Percentiles rank a stretch among this genome's conserved stretches.
These are phyloP conservation scores for Cladophialophora psammophila DNA, from an alignment of 2,329 filamentous ascomycete species.

Conservation along the genomic window DNA sequence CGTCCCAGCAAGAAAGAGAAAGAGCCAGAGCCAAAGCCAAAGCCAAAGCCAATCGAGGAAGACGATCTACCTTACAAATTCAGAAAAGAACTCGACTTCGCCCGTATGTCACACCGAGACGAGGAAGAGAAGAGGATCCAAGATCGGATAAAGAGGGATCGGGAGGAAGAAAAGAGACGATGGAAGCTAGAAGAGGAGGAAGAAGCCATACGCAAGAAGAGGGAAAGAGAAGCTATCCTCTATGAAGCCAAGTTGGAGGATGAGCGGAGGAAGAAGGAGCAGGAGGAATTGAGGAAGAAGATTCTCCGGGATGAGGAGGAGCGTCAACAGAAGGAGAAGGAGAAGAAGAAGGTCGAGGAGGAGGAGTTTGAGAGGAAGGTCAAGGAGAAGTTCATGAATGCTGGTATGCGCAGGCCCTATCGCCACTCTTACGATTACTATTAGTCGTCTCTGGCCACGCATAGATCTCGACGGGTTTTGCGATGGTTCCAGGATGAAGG, in stretches of 20 bases:
- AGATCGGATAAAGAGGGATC: conserved; percentile 46
- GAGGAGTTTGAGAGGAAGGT: conserved; percentile 57
- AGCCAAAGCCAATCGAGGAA: conserved; percentile 46
- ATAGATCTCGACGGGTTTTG: neutral
- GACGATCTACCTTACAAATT: conserved; percentile 40
- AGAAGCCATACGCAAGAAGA: conserved; percentile 38
- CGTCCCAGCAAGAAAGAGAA: conserved; percentile 44
- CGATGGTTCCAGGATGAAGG: neutral
- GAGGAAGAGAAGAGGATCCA: conserved; percentile 58
- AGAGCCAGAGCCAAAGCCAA: conserved; percentile 38
- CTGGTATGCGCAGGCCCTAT: conserved; percentile 31
- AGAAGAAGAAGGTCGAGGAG: conserved; percentile 57
- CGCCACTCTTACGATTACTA: conserved; percentile 18
- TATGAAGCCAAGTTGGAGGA: conserved; percentile 39
- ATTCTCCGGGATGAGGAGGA: conserved; percentile 42
- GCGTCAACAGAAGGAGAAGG: conserved; percentile 57
- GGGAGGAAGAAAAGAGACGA: conserved; percentile 37
- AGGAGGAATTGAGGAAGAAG: conserved; percentile 41
- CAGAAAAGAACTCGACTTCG: conserved; percentile 43
- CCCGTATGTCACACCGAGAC: conserved; percentile 42
- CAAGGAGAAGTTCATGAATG: conserved; percentile 46
- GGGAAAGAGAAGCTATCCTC: conserved; percentile 44
- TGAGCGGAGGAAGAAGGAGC: conserved; percentile 39
- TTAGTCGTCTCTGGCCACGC: neutral
- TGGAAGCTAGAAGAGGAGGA: conserved; percentile 41